Evolutionary conservation across 805 yeast genomes (phyloP).

Genomic region (Starmerella riodocensis): DNA sequence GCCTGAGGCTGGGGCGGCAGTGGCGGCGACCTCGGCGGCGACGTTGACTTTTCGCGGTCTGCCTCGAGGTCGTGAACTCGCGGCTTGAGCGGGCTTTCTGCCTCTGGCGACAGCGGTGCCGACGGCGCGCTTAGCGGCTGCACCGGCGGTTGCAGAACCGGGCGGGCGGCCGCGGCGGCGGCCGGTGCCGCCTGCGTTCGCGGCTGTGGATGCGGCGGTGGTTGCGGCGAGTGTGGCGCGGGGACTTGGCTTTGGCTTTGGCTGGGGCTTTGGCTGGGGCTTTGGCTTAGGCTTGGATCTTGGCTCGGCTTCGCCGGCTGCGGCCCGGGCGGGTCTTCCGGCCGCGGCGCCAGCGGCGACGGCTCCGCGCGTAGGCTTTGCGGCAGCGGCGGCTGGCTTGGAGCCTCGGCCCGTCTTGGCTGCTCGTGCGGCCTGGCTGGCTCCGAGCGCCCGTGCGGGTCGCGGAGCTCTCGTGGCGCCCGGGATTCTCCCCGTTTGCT

Average conservation of each 20-base stretch:
- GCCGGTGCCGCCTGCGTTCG: too few relatives aligned
- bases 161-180: too few relatives aligned
- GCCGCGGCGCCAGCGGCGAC: neutral
- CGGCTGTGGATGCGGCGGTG: neutral
- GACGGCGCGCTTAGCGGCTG: too few relatives aligned
- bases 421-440: too few relatives aligned
- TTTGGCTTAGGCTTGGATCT: conserved; percentile 13
- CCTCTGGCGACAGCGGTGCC: too few relatives aligned
- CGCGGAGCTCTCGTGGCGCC: neutral
- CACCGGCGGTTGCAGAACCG: too few relatives aligned
- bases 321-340: neutral
- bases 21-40: neutral
- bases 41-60: neutral
- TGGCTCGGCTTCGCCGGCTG: conserved; percentile 33
- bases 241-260: neutral
- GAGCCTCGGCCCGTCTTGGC: neutral
- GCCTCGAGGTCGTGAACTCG: neutral
- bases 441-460: too few relatives aligned
- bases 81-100: too few relatives aligned
- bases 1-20: conserved; percentile 1
- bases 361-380: too few relatives aligned
- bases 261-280: neutral
- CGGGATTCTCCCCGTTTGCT: neutral
- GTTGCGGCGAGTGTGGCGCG: neutral
- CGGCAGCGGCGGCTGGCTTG: neutral